Conservation (phyloP, 768 basidiomycete genomes). For the Trametes cubensis region DNA sequence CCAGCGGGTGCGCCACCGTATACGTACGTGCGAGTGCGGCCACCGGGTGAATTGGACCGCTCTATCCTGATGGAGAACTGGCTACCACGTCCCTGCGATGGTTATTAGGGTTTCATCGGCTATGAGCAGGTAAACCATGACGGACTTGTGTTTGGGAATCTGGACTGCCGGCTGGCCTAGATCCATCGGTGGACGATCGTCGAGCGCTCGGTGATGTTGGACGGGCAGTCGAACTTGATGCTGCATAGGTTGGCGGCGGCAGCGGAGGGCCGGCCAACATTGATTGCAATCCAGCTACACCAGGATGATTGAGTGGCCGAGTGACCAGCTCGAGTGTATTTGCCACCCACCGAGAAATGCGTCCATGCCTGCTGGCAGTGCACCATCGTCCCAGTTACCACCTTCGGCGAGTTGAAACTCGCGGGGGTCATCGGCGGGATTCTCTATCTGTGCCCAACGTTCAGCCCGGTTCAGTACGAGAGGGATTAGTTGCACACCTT, state of each 20-base stretch:
- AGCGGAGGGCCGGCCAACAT: constrained; percentile 18
- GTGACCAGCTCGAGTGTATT: not conserved
- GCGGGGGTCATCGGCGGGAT: constrained; percentile 75
- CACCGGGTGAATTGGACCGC: constrained; percentile 29
- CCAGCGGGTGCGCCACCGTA: constrained; percentile 40
- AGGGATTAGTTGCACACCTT: constrained; percentile 48
- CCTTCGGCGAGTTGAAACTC: constrained; percentile 48
- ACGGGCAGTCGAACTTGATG: constrained; percentile 10
- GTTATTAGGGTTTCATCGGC: constrained; percentile 20
- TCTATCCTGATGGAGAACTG: constrained; percentile 29
- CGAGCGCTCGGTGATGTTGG: constrained; percentile 5
- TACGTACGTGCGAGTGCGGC: constrained; percentile 39
- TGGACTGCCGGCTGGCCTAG: not conserved
- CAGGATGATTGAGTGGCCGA: not conserved
- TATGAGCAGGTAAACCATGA: constrained; percentile 3
- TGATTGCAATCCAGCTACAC: constrained; percentile 25
- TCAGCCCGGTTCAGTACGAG: not conserved
- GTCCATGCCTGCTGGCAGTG: constrained; percentile 39
- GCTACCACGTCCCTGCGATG: constrained; percentile 5
- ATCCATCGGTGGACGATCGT: constrained; percentile 2
- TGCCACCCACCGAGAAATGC: constrained; percentile 49
- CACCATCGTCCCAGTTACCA: constrained; percentile 32
- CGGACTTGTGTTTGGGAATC: not conserved
- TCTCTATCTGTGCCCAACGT: constrained; percentile 59
- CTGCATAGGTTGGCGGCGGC: not conserved